Evolutionary conservation across 1,284 basidiomycete species (phyloP).

Genomic region (Ceratobasidium sp.): DNA sequence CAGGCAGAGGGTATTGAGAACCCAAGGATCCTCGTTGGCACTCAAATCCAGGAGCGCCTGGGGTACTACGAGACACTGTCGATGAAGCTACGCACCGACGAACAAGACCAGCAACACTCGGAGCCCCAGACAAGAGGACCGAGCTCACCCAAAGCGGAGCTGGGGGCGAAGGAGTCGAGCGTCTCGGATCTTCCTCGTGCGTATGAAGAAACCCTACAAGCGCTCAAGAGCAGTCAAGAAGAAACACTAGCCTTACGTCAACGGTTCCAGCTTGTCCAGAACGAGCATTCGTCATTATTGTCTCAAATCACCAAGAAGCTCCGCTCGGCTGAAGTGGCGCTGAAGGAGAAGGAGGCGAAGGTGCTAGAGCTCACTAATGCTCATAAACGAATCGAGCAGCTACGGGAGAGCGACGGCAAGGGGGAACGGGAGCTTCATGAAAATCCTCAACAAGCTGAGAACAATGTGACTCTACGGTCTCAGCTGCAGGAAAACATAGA

Average conservation of each 20-base stretch:
- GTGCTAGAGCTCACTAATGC: background rate
- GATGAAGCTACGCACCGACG: background rate
- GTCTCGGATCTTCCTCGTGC: background rate
- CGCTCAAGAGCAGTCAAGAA: background rate
- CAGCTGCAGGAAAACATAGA: conserved; percentile 20
- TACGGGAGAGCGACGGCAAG: too few species aligned
- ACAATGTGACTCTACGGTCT: conserved; percentile 9
- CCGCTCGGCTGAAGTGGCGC: too few species aligned
- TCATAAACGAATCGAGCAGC: too few species aligned
- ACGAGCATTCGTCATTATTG: background rate
- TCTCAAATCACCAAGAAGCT: background rate
- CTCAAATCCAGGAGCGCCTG: background rate
- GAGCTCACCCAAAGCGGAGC: background rate
- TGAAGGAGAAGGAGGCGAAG: background rate
- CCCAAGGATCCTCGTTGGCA: background rate
- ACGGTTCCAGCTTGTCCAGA: background rate
- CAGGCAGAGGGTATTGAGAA: background rate
- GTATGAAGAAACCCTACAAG: background rate
- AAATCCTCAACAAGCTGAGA: background rate
- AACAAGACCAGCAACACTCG: background rate
- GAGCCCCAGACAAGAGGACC: background rate
- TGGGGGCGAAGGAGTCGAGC: background rate
- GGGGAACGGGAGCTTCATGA: too few species aligned
- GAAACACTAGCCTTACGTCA: background rate
- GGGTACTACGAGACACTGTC: conserved; percentile 10